These are phyloP conservation scores for Trypanosoma cruzi DNA, from an alignment of 208 protist species.

Conservation along the genomic window DNA sequence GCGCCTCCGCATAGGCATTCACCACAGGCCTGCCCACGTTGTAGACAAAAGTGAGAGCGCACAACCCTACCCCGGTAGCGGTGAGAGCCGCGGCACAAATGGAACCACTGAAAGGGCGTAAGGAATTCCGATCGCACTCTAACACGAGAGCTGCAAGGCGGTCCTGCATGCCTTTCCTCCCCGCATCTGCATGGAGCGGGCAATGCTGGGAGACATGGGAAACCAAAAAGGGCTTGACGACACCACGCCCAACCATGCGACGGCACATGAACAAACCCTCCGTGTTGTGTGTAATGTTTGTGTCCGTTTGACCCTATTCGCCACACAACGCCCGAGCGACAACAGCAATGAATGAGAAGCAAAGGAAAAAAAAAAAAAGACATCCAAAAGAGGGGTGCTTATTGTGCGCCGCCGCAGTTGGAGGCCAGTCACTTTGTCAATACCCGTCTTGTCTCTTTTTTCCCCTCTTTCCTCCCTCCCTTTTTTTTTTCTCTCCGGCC, in stretches of 20 bases:
- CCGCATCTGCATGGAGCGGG: background rate
- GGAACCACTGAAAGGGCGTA: slow-evolving; percentile 48
- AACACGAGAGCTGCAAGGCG: slow-evolving; percentile 49
- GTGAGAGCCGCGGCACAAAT: slow-evolving; percentile 30
- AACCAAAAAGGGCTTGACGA: background rate
- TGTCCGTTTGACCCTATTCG: background rate
- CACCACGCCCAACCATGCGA: background rate
- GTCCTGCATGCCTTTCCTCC: slow-evolving; percentile 9
- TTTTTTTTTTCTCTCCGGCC: background rate
- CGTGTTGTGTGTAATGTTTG: background rate
- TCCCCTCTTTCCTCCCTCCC: background rate
- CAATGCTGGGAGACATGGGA: background rate
- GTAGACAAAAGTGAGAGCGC: slow-evolving; percentile 59
- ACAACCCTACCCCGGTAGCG: slow-evolving; percentile 30
- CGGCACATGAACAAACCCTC: background rate
- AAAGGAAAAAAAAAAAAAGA: slow-evolving; percentile 12
- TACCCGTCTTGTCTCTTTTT: no score
- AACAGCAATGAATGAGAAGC: background rate
- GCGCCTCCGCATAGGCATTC: slow-evolving; percentile 47
- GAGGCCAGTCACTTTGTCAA: background rate
- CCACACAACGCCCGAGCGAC: no score
- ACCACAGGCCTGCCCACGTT: slow-evolving; percentile 63
- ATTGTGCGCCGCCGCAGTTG: no score
- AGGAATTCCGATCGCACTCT: slow-evolving; percentile 39
- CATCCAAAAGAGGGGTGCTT: background rate